These are phyloP conservation scores for Salvia hispanica DNA, from an alignment of 257 asterid species.

Conservation along the genomic window DNA sequence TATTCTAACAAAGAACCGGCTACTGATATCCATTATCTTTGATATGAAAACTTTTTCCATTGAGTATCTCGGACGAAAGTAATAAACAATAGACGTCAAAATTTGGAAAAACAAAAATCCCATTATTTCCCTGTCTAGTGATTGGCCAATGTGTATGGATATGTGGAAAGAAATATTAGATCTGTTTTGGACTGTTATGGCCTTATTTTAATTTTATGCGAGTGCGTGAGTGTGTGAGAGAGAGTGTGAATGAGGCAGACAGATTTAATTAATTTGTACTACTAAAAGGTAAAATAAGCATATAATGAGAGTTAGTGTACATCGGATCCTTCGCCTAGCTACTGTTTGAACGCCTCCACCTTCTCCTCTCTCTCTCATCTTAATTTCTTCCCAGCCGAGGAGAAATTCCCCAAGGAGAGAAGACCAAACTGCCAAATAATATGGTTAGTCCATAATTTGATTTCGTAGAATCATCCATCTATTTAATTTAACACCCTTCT, in stretches of 20 bases:
- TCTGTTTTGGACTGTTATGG: not conserved
- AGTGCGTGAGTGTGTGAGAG: slow-evolving; percentile 29
- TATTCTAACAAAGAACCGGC: too few species aligned
- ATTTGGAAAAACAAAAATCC: not conserved
- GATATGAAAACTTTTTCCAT: too few species aligned
- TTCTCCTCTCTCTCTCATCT: slow-evolving; percentile 36
- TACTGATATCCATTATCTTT: too few species aligned
- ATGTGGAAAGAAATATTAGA: not conserved
- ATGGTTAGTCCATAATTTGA: slow-evolving; percentile 29
- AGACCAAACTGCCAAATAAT: not conserved
- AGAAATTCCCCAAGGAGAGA: not conserved
- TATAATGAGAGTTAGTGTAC: slow-evolving; percentile 47
- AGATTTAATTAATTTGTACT: slow-evolving; percentile 25
- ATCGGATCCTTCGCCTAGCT: slow-evolving; percentile 60
- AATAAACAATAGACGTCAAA: not conserved
- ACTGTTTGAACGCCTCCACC: slow-evolving; percentile 40
- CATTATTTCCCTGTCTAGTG: not conserved
- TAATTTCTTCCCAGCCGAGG: not conserved
- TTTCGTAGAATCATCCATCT: not conserved
- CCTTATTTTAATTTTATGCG: not conserved
- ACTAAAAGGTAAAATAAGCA: slow-evolving; percentile 36
- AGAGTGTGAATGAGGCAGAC: slow-evolving; percentile 28
- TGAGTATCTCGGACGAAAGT: too few species aligned
- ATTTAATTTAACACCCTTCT: slow-evolving; percentile 20
- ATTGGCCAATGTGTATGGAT: slow-evolving; percentile 1